Evolutionary conservation across 805 yeast genomes (phyloP), one percentile per base, ranked within the genome.

Genomic region (Yamadazyma sp.): DNA sequence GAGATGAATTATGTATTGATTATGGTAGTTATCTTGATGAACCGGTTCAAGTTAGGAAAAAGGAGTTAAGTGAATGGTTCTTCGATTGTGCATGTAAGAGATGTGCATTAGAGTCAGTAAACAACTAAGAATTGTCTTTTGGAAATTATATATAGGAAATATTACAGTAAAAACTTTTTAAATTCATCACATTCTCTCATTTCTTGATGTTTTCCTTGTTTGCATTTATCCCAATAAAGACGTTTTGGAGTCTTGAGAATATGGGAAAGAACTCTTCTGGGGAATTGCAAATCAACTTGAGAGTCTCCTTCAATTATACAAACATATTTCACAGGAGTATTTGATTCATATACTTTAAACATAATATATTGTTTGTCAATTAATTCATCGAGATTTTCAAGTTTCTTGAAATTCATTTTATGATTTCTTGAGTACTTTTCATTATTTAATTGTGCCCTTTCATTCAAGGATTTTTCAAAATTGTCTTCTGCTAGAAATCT

Each of bases 171-270:
- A 14, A 62, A 60, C 27, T 62, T 57, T 51, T 83, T 85, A 50
- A 87, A 85, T 12, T 55, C 54, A 25, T 73, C 78, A 25, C 84
- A 76, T 33, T 87, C 93, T 10, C 58, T 50, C 3, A 68, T 62
- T 50, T 89, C 96, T 45, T 77, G 75, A n/a, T 62, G 61, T 28
- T 61, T 62, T 0, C 82, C 59, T 54, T 87, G 94, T 31, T 63
- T 59, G 50, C 96, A 87, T 33, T 76, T 74, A 38, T 81, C 82
- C 97, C 96, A 88, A 39, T 77, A 78, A 0, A 75, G 56, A 43
- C 88, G 66, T 34, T 78, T 79, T 2, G 82, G 80, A 11, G 75
- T 62, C 28, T 70, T 76, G 32, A 88, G 52, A 3, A 81, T 57
- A 42, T 69, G 68, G 0, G 96, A 89, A 19, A 86, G 49, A 1